Percentiles rank a stretch among this genome's conserved stretches.
phyloP scores from a whole-genome alignment of 208 protist genomes.

The Trichomonas tenax region DNA sequence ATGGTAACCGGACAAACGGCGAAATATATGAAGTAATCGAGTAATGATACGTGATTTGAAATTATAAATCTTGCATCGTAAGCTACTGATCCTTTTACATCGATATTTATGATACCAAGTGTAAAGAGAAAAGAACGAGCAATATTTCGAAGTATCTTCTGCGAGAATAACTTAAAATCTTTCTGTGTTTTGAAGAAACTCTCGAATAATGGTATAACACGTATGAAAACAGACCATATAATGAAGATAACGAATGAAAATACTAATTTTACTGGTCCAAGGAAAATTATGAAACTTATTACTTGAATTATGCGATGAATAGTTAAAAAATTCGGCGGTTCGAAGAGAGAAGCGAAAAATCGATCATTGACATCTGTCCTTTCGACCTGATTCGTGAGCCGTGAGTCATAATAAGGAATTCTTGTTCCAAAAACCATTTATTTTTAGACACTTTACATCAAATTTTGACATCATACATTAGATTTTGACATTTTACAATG shows the following conservation, averaged over 20 bases:
- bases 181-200: background rate
- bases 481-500: background rate
- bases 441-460: no score
- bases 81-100: background rate
- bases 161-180: background rate
- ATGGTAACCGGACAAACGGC: background rate
- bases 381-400: background rate
- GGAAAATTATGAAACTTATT: background rate
- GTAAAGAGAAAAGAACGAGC: background rate
- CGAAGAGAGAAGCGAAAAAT: background rate
- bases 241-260: background rate
- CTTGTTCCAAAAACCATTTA: background rate
- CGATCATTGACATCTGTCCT: background rate
- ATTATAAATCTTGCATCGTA: background rate
- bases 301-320: background rate
- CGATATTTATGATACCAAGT: background rate
- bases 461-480: no score
- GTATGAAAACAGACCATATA: background rate
- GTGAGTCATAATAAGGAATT: background rate
- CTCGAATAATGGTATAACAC: background rate
- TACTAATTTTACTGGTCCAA: background rate
- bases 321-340: background rate
- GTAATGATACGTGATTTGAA: background rate
- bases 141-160: background rate
- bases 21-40: background rate